These are phyloP conservation scores for Lichenothelia convexa DNA, from an alignment of 495 filamentous ascomycete genomes.

Conservation along the genomic window DNA sequence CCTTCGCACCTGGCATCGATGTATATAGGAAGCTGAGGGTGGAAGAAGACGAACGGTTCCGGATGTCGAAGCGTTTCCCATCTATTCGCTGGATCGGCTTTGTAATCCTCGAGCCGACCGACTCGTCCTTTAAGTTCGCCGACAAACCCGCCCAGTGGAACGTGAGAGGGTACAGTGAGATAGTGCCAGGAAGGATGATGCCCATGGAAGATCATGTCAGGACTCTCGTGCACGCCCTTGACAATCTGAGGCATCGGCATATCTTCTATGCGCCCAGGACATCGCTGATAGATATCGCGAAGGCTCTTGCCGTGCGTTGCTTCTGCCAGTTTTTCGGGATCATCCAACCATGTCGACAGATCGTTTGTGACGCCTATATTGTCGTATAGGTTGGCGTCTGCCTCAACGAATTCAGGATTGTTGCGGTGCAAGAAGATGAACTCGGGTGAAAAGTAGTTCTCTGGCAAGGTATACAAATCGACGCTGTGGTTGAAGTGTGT, in stretches of 20 bases:
- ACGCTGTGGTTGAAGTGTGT: constrained; percentile 29
- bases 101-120: constrained; percentile 62
- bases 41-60: constrained; percentile 32
- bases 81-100: constrained; percentile 47
- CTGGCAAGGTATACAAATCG: no score
- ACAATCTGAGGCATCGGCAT: constrained; percentile 30
- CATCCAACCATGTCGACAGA: constrained; percentile 54
- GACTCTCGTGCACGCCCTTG: constrained; percentile 29
- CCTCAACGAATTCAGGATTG: constrained; percentile 33
- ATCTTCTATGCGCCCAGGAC: constrained; percentile 35
- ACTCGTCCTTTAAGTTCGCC: constrained; percentile 79
- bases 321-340: constrained; percentile 33
- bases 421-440: constrained; percentile 55
- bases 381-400: constrained; percentile 46
- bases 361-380: constrained; percentile 47
- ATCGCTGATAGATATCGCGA: constrained; percentile 35
- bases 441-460: constrained; percentile 43
- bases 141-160: constrained; percentile 49
- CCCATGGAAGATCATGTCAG: constrained; percentile 25
- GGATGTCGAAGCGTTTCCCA: constrained; percentile 64
- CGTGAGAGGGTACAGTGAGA: constrained; percentile 42
- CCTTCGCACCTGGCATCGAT: constrained; percentile 80
- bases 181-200: constrained; percentile 46
- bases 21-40: constrained; percentile 41
- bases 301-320: constrained; percentile 16